Base-by-base conservation (phyloP, 352 stramenopile species). In the Phytophthora uliginosa region DNA sequence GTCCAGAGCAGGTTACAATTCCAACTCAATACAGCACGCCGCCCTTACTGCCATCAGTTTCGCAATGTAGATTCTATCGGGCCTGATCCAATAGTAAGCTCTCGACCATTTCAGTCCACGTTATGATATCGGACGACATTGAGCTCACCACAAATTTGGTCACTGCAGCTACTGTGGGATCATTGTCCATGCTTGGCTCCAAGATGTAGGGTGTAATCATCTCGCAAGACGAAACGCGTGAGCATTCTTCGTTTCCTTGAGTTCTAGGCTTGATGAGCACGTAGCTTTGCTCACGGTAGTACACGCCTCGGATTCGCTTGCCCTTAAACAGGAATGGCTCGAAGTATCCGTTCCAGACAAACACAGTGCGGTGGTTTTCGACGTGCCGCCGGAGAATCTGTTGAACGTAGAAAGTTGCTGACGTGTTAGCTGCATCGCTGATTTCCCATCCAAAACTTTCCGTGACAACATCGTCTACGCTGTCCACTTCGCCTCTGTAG, bases 401-500 rank as follows among this genome's bases (percentile, higher is more conserved):
- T 63, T 88, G 74, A 5, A 84, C 72, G 34, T 81, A 77, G 67
- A 91, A 88, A 31, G 76, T 69, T 12, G 74, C 80, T 18, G 56
- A 70, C 18, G 72, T 91, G 64, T 77, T 81, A 47, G 82, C 75
- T 15, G 56, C 62, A 17, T 73, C 76, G 7, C 67, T 62, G 42
- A 89, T 69, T 68, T 89, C 84, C 10, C 88, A 42, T 12, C 81
- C 77, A 71, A 83, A 86, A 42, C 77, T 78, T 36, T 92, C 83
- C 20, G 78, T 58, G 34, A 89, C 75, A 12, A 73, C 83, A 50
- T 91, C 73, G 33, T 82, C 70, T 7, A 76, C 73, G 18, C 42
- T 58, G 9, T 51, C 63, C 24, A 56, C 24, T 20, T 69, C 38
- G 15, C 69, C 69, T 36, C 56, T 75, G 62, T 70, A 76, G 28